Evolutionary conservation across 495 filamentous ascomycete genomes (phyloP), one percentile per base, ranked within the genome.

Genomic region (Penicillium goetzii): DNA sequence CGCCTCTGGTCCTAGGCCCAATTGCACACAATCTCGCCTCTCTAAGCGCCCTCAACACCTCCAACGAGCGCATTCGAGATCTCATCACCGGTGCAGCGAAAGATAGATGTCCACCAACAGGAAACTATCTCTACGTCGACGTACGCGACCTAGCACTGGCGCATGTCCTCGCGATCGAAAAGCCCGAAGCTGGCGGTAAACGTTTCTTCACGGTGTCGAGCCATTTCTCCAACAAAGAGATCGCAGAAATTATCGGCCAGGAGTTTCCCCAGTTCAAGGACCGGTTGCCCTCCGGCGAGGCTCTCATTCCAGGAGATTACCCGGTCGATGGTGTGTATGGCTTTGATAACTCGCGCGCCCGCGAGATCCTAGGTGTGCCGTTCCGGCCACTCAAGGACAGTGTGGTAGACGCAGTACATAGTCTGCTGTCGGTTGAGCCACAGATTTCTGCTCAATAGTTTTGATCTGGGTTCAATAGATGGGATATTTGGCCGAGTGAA

Each of bases 1-100:
- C 87, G 14, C 83, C 88, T 1, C 76, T 86, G 21, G 83, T 90
- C 11, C 75, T 84, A 10, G 89, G 89, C 0, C 89, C 89, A 0
- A 76, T 88, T 25, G 72, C 75, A 40, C 77, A 81, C 61, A 77
- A 78, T 38, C 74, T 86, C 12, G 78, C 78, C 43, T 79, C 70
- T 23, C 70, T 88, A 4, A 78, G 83, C 40, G 68, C 71, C 5
- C 67, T 88, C 6, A 89, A 88, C 68, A 85, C 86, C n/a, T 87
- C 84, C 49, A 86, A 85, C 62, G 57, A 81, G 62, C 68, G 76
- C 15, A 77, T 86, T 28, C 70, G 80, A 1, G 74, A 80, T 21
- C 71, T 82, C 15, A 76, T 87, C 7, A 72, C 79, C 2, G 82
- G 84, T 8, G 81, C 86, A 51, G 85, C 76, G 68, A 87, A 86